Percentiles rank a stretch among this genome's conserved stretches.
Evolutionary conservation across 345 rosid species (phyloP).

Genomic region (Arabis hirsuta): DNA sequence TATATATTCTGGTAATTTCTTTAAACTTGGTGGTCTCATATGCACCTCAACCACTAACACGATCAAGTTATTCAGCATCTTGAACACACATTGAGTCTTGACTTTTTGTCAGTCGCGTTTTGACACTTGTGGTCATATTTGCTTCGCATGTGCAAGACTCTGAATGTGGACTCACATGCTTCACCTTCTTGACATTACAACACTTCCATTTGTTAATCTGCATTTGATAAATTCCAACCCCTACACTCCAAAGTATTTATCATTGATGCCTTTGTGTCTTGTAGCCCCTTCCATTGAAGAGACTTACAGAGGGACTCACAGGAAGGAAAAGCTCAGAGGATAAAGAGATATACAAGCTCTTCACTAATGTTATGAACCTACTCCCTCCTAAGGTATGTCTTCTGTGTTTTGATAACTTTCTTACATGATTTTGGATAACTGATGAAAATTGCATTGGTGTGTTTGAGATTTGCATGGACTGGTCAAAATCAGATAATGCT

Average conservation of each 20-base stretch:
- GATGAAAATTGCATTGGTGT: background rate
- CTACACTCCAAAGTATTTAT: background rate
- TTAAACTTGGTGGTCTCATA: conserved; percentile 11
- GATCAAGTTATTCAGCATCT: conserved; percentile 13
- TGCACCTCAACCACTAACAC: background rate
- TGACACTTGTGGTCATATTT: conserved; percentile 10
- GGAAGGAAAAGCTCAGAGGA: conserved; percentile 63
- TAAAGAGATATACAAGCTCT: conserved; percentile 72
- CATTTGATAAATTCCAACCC: background rate
- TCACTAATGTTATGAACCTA: conserved; percentile 72
- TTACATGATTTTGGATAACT: conserved; percentile 11
- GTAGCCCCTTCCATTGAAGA: conserved; percentile 90
- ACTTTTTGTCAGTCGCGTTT: background rate
- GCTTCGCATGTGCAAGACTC: conserved; percentile 3
- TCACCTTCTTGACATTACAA: background rate
- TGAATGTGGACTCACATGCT: conserved; percentile 4
- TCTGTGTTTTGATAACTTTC: background rate
- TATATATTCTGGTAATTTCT: conserved; percentile 1
- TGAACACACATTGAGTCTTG: background rate
- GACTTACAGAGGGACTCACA: conserved; percentile 82
- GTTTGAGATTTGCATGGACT: background rate
- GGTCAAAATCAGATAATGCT: conserved; percentile 1
- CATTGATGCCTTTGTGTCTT: conserved; percentile 32
- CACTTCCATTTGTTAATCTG: conserved; percentile 7
- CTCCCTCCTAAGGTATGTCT: conserved; percentile 75